Evolutionary conservation across 148 eudicot genomes (phyloP).

Genomic region (Fagopyrum esculentum): DNA sequence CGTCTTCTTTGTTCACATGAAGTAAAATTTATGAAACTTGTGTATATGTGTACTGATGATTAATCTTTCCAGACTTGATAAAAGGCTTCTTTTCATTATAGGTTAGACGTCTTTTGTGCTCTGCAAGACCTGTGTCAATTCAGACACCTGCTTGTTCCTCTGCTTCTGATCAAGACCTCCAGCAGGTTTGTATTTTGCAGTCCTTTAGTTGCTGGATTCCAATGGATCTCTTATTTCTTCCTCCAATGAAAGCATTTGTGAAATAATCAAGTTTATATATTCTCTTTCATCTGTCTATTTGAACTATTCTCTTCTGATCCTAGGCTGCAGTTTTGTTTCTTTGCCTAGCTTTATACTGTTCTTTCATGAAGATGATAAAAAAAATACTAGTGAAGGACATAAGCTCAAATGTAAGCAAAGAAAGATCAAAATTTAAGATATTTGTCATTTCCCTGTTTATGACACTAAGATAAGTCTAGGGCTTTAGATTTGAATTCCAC

Average conservation of each 20-base stretch:
- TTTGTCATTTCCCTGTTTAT: neutral
- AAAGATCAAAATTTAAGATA: neutral
- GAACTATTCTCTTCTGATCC: neutral
- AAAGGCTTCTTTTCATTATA: conserved; percentile 20
- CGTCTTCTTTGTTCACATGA: neutral
- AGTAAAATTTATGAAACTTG: neutral
- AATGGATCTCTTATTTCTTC: neutral
- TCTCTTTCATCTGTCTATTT: neutral
- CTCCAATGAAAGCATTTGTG: neutral
- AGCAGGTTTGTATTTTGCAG: conserved; percentile 51
- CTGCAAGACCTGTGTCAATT: conserved; percentile 83
- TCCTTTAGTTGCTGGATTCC: neutral
- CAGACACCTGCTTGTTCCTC: conserved; percentile 74
- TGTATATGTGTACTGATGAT: neutral
- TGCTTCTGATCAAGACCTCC: conserved; percentile 89
- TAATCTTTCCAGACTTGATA: neutral
- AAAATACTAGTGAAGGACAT: conserved; percentile 3
- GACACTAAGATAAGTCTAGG: neutral
- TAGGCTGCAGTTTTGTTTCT: neutral
- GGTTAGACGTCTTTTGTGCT: conserved; percentile 91
- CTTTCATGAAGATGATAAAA: neutral
- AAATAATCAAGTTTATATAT: neutral
- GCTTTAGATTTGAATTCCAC: neutral
- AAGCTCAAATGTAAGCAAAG: neutral
- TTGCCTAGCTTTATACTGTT: neutral